Base-by-base conservation (phyloP, 2,329 filamentous ascomycete genomes). In the Penicillium crustosum region DNA sequence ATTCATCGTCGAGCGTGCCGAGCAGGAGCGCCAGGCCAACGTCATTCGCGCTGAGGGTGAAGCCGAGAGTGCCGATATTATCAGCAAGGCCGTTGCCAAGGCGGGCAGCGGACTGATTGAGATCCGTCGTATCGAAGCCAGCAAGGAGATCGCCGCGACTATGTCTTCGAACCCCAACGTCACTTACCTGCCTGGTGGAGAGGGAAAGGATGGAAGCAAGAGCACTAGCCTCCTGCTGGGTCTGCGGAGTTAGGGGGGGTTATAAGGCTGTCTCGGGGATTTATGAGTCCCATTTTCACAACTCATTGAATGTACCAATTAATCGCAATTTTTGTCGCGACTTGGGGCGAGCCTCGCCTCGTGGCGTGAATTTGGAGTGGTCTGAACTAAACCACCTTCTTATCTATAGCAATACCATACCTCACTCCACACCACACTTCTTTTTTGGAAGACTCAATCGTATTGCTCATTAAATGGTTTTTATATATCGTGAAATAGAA, bases 31-130 rank as follows among this genome's bases (percentile, higher is more conserved):
- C 70, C 94, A 99, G 81, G 94, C 94, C 68, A 97, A 94, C 80
- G 94, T 99, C 71, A 99, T 99, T 78, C 87, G 94, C 56, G 94
- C 94, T 52, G 94, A 99, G 84, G 94, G 94, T 75, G 94, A 99
- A 80, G 93, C 93, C 66, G 93, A 97, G 84, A 91, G 89, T 70
- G 94, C 94, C 49, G 94, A 99, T 55, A 95, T 92, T 64, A 97
- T 99, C 75, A 89, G 86, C 79, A 94, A 89, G 81, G 93, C 93
- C 21, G 93, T 99, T 67, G 88, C 91, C 67, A 97, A 95, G 86
- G 85, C 86, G 58, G 94, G 94, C 66, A 93, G 96, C 77, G 94
- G 94, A 43, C 82, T 99, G 70, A 90, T 99, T 66, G 87, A 94
- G 85, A 97, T 99, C 77, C 84, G 94, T 82, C 89, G 93, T 82